These are phyloP conservation scores for Monosporascus sp. DNA, from an alignment of 2,329 filamentous ascomycete species.

Conservation along the genomic window DNA sequence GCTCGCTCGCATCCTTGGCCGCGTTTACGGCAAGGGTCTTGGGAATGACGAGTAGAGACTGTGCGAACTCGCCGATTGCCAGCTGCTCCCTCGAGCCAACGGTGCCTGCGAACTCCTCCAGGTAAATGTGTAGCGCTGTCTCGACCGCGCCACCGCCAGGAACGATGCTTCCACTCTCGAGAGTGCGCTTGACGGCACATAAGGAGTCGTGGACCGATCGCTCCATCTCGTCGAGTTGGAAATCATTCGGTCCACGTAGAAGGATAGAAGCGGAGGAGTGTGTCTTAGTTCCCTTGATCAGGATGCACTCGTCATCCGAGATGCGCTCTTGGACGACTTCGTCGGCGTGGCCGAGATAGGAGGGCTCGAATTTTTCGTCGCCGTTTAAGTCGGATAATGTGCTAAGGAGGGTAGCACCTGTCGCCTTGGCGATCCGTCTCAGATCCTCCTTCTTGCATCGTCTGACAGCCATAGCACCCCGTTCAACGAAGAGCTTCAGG, in stretches of 20 bases:
- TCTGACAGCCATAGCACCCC: slow-evolving; percentile 89
- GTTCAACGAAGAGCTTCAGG: slow-evolving; percentile 90
- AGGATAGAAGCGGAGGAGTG: slow-evolving; percentile 95
- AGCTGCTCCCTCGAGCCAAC: slow-evolving; percentile 96
- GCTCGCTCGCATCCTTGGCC: slow-evolving; percentile 90
- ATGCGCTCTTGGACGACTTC: slow-evolving; percentile 98
- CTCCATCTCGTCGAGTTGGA: slow-evolving; percentile 98
- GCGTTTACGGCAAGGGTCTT: slow-evolving; percentile 97
- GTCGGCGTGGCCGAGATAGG: slow-evolving; percentile 84
- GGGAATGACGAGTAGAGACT: slow-evolving; percentile 87
- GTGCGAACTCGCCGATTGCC: slow-evolving; percentile 94
- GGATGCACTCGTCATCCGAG: slow-evolving; percentile 96
- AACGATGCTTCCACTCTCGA: slow-evolving; percentile 95
- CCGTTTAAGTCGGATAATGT: slow-evolving; percentile 95
- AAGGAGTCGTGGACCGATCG: slow-evolving; percentile 95
- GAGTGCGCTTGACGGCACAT: slow-evolving; percentile 91
- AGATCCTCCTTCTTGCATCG: slow-evolving; percentile 99
- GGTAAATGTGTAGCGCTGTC: slow-evolving; percentile 97
- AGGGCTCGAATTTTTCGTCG: slow-evolving; percentile 91
- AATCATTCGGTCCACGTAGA: slow-evolving; percentile 92
- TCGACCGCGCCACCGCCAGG: slow-evolving; percentile 95
- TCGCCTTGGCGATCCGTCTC: slow-evolving; percentile 90
- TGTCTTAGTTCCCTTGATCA: slow-evolving; percentile 92
- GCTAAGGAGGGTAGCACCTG: slow-evolving; percentile 87
- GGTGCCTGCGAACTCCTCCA: slow-evolving; percentile 97